phyloP scores from a whole-genome alignment of 768 basidiomycete species.

The Peribolospora kevripleyi region DNA sequence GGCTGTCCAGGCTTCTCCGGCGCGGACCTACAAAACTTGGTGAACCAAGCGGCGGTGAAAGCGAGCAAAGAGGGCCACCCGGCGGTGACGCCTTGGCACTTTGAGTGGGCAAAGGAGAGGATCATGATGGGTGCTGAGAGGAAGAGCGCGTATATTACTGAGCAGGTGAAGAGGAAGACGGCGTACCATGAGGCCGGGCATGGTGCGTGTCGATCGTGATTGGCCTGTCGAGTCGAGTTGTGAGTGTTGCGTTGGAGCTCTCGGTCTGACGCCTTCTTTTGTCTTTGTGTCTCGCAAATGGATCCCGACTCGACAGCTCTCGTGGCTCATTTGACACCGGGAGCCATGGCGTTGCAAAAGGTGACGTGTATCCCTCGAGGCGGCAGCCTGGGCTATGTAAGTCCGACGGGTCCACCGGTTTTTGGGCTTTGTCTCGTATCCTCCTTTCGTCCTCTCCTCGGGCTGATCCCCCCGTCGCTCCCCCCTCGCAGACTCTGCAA shows the following conservation, averaged over 20 bases:
- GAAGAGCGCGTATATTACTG: constrained; percentile 65
- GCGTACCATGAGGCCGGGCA: constrained; percentile 65
- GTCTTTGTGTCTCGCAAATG: not conserved
- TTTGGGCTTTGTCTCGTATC: not conserved
- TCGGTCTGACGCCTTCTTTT: not conserved
- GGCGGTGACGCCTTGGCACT: constrained; percentile 51
- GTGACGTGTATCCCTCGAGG: constrained; percentile 94
- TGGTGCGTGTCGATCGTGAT: constrained; percentile 1
- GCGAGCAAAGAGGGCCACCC: constrained; percentile 61
- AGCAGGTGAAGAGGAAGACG: constrained; percentile 57
- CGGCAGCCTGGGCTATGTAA: constrained; percentile 48
- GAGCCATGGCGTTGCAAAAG: constrained; percentile 90
- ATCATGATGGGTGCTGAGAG: constrained; percentile 95
- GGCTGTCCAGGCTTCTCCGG: constrained; percentile 93
- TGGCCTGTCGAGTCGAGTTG: too few species aligned
- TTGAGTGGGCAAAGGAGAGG: constrained; percentile 88
- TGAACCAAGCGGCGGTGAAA: constrained; percentile 86
- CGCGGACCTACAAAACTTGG: constrained; percentile 87
- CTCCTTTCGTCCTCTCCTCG: not conserved
- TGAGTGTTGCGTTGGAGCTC: too few species aligned
- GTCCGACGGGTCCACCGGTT: constrained; percentile 10
- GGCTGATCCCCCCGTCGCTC: not conserved
- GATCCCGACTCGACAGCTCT: constrained; percentile 18
- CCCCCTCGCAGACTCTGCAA: constrained; percentile 32
- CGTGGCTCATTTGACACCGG: constrained; percentile 79